Base-by-base conservation (phyloP, 768 basidiomycete species). In the Mycena metata region DNA sequence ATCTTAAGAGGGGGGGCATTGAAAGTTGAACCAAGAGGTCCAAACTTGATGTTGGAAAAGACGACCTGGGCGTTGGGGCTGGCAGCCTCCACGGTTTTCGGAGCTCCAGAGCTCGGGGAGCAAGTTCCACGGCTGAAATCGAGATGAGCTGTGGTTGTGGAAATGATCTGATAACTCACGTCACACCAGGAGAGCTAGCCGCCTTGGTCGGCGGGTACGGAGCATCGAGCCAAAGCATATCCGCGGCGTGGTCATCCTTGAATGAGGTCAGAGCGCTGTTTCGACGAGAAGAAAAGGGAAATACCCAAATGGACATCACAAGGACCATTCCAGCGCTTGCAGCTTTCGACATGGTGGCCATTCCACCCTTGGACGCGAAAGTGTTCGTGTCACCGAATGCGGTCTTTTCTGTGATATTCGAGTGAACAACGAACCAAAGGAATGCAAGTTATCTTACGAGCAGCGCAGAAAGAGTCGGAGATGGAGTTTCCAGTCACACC, bases 391-490 rank as follows among this genome's bases (percentile, higher is more conserved):
- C 82, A 39, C 77, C 78, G 75, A 82, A 81, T n/a, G 74, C 77
- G 21, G 75, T 73, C 60, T 70, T 73, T 43, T 73, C 76, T 50
- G 49, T 73, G 49, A 67, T 26, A 46, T 39, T 10, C 11, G 46
- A 49, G 3, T 50, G 19, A 50, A 24, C 49, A 17, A 4, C n/a
- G 17, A 50, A 16, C 23, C n/a, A 50, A 50, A 50, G 49, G 49
- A 24, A 50, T 24, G 49, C 21, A 21, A 50, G 49, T 17, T 19
- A 11, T 50, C 49, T 50, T 50, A 50, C 80, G 77, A 23, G 70
- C 76, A 42, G 74, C 74, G 76, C 82, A 84, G 78, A 81, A 83
- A 59, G 70, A 76, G 64, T 80, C 77, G 67, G 79, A 81, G 79
- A 84, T 78, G 42, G 81, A 79, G 77, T 82, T 76, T 69, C 70